Conservation (phyloP, 83 land plant genomes). For the Diphasiastrum complanatum region DNA sequence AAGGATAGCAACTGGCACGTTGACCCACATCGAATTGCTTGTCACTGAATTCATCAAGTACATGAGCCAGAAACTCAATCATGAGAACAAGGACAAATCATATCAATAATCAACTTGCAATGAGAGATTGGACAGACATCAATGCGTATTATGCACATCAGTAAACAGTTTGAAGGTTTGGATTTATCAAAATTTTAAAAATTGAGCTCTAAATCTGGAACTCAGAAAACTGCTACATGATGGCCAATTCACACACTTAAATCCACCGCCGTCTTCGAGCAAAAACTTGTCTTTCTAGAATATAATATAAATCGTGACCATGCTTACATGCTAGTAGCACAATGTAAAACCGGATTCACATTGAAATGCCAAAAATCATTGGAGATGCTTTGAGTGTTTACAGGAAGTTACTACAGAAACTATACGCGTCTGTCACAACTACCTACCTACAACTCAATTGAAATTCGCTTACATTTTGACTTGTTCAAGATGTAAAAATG, state of each 20-base stretch:
- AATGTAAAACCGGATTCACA: no score
- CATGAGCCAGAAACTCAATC: background rate
- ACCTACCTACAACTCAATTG: background rate
- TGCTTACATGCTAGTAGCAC: no score
- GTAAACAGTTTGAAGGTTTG: no score
- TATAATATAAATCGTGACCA: no score
- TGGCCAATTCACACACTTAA: no score
- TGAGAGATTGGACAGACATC: no score
- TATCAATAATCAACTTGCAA: background rate
- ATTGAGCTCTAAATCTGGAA: no score
- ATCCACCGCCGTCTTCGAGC: no score
- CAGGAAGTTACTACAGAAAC: background rate
- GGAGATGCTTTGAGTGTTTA: background rate
- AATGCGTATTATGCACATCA: no score
- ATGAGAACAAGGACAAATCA: background rate
- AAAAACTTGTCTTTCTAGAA: no score
- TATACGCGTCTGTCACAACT: background rate
- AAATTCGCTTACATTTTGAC: background rate
- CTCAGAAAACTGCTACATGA: no score
- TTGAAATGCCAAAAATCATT: background rate
- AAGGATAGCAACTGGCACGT: slow-evolving; percentile 71
- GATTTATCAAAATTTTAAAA: no score
- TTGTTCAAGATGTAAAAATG: background rate
- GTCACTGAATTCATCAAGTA: slow-evolving; percentile 54
- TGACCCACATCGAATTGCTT: slow-evolving; percentile 77